Evolutionary conservation across 73 alveolate genomes (phyloP), one percentile per base, ranked within the genome.

Genomic region (Paramecium bursaria): DNA sequence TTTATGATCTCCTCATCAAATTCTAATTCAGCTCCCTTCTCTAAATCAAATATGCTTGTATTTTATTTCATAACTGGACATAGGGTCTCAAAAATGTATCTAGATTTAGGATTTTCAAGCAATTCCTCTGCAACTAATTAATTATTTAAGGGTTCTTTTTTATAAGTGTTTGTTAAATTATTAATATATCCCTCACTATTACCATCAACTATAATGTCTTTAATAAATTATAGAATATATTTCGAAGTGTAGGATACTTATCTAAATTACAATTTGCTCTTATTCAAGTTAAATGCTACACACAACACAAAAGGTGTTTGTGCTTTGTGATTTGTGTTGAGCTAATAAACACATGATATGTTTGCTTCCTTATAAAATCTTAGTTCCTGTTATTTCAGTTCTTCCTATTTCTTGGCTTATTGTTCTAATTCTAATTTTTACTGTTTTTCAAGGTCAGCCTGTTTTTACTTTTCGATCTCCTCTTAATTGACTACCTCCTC

Each of bases 81-180:
- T 33, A 67, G 50, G 2, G 82, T 67, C 21, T 67, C 42, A 67
- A 25, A 67, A 0, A 67, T 67, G 6, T 39, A 67, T 67, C 82
- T 31, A 67, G 60, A 39, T 39, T 67, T 67, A 21, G 33, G 47
- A 1, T 47, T 47, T 19, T 67, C 82, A 39, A 5, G 11, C 5
- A 39, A 11, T 11, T 5, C 49, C 5, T 39, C 49, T 39, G 11
- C 49, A 39, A 39, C 11, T 39, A 7, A 39, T n/a, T 57, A 27
- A 11, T 11, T 23, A 27, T 23, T 57, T 10, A 7, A 27, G 11
- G 27, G 10, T 67, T 31, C 19, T 39, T 15, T 6, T 3, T 33
- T 11, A 19, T 35, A 15, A 13, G 33, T 67, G 17, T 67, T 67
- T 4, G 55, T 35, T 67, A 67, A 21, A 9, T 25, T 19, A 1